Base-by-base conservation (phyloP, 1,284 basidiomycete species). In the Dichomitus squalens region DNA sequence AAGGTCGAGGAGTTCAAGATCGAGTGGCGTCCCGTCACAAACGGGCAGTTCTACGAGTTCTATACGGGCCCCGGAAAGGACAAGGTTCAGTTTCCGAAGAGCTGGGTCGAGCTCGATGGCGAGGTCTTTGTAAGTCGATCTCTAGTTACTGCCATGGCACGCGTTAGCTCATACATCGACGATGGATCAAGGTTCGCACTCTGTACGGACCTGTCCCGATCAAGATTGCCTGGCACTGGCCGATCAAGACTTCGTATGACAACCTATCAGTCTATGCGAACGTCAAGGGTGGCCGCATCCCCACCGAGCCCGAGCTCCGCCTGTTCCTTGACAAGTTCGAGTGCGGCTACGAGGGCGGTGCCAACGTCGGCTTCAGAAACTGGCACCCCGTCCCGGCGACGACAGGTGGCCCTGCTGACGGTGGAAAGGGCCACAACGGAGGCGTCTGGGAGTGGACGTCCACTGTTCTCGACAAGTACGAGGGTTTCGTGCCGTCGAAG, bases 381-480 rank as follows among this genome's bases (percentile, higher is more conserved):
- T 98, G 96, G 94, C 95, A 98, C 68, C 93, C 94, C 23, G 73
- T 94, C 36, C 94, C 96, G 87, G 82, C 86, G 23, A 90, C 88
- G 49, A 84, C 79, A 5, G 89, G 84, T 50, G 71, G 76, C 58
- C 73, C 72, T 52, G 75, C 72, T 59, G 64, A 71, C 40, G 77
- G 71, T 34, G 81, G 83, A 2, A 81, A 75, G 69, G 88, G 89
- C 25, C 87, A 88, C 65, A 98, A 98, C 66, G 96, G 96, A 18
- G 96, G 96, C 18, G 90, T 97, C n/a, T 99, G 95, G 95, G 95
- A 98, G 76, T 98, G 96, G 96, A 98, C 96, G 3, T 89, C 88
- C 23, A 95, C 94, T 7, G 64, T 80, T 27, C 84, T 96, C 51
- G 84, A 86, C 27, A 80, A 77, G 36, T 81, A 86, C 64, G 86